Base-by-base conservation (phyloP, 129 eudicot species). In the Tagetes erecta region DNA sequence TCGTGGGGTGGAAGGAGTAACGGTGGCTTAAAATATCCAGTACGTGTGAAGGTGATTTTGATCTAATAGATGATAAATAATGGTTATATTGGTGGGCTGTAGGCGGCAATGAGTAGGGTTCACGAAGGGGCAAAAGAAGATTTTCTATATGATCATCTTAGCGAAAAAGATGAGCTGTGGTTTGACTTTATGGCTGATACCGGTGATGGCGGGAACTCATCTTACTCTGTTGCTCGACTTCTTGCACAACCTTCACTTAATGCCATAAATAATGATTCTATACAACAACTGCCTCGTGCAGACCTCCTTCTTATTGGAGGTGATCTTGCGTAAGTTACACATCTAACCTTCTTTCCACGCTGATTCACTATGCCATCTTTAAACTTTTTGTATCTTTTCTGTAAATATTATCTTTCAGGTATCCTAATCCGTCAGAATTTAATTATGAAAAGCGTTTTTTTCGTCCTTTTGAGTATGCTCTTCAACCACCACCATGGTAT, bases 171-270 rank as follows among this genome's bases (percentile, higher is more conserved):
- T 68, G 92, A 91, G 5, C 64, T 95, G 35, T 95, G 99, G 99
- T 91, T 95, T 81, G 99, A 95, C 79, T 95, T 95, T 70, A 95
- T 95, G 99, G 99, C 99, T 37, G 99, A 95, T 80, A 95, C 99
- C 46, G 99, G 99, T 73, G 99, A 95, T 51, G 97, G 99, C 40
- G 99, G 99, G 68, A 95, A 95, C 74, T 88, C 99, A 7, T 85
- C 97, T 37, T 95, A 90, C 64, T 77, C 84, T 71, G 90, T 95
- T 39, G 97, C 99, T 64, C 80, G 87, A 51, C 91, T 95, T 73
- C 96, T 95, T 71, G 99, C 99, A 56, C 99, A 95, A 73, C 97
- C 96, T 64, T 68, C 88, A 62, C 76, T 95, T 74, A 63, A 79
- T 51, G 75, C 80, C 60, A 79, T 72, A 6, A 63, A 33, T 69